A percentile compares a stretch with the other conserved stretches of the same genome.
phyloP scores from a whole-genome alignment of 257 asterid species.

The Solanum pennellii region DNA sequence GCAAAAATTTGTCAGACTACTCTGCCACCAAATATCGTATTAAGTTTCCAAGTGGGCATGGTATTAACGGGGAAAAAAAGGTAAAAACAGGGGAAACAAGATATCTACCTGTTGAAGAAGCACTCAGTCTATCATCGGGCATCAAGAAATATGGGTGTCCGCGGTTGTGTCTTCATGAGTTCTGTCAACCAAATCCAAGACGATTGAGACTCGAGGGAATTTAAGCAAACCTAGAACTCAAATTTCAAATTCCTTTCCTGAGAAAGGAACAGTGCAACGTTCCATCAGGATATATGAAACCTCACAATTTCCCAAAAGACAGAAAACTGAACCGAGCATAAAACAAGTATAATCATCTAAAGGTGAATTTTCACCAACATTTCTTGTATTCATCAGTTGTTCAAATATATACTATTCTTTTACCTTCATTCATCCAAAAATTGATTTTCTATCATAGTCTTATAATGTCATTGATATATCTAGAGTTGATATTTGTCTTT shows the following conservation, averaged over 20 bases:
- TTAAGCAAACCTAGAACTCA: slow-evolving; percentile 1
- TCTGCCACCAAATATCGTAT: neutral
- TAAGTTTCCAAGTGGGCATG: neutral
- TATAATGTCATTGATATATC: neutral
- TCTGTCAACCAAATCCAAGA: neutral
- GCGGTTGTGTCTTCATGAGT: neutral
- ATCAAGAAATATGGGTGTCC: neutral
- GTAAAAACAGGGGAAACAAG: slow-evolving; percentile 32
- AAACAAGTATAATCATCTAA: neutral
- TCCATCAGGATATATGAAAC: neutral
- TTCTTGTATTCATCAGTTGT: neutral
- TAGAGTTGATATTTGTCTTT: neutral
- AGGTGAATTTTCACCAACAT: neutral
- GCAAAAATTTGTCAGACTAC: neutral
- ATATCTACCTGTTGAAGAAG: slow-evolving; percentile 35
- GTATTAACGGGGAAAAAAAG: slow-evolving; percentile 26
- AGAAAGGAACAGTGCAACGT: neutral
- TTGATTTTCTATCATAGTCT: neutral
- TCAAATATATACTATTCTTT: neutral
- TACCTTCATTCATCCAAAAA: neutral
- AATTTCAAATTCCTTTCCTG: neutral
- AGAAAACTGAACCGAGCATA: neutral
- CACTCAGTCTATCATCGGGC: slow-evolving; percentile 29
- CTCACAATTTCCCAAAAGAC: neutral
- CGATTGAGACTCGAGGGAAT: neutral